Conservation (phyloP, 129 eudicot species). For the Helianthus annuus region HanXRQr2.0-SUNRISE NC_035435.2:155578796-155579295, state of each 20-base stretch:
- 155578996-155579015: constrained; percentile 30
- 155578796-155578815: constrained; percentile 3
- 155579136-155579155: constrained; percentile 46
- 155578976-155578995: constrained; percentile 32
- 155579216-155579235: constrained; percentile 15
- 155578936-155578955: constrained; percentile 33
- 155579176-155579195: constrained; percentile 24
- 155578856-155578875: constrained; percentile 7
- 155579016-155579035: constrained; percentile 37
- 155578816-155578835: not conserved
- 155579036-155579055: constrained; percentile 33
- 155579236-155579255: constrained; percentile 23
- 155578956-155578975: constrained; percentile 41
- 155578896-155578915: constrained; percentile 35
- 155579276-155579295: constrained; percentile 46
- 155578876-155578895: not conserved
- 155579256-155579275: constrained; percentile 35
- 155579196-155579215: constrained; percentile 24
- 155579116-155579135: constrained; percentile 93
- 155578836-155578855: constrained; percentile 16
- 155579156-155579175: constrained; percentile 6
- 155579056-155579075: constrained; percentile 37
- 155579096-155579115: constrained; percentile 67
- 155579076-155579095: constrained; percentile 45
- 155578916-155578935: constrained; percentile 29